Conservation (phyloP, 2,329 filamentous ascomycete species). For the Colletotrichum sp. region DNA sequence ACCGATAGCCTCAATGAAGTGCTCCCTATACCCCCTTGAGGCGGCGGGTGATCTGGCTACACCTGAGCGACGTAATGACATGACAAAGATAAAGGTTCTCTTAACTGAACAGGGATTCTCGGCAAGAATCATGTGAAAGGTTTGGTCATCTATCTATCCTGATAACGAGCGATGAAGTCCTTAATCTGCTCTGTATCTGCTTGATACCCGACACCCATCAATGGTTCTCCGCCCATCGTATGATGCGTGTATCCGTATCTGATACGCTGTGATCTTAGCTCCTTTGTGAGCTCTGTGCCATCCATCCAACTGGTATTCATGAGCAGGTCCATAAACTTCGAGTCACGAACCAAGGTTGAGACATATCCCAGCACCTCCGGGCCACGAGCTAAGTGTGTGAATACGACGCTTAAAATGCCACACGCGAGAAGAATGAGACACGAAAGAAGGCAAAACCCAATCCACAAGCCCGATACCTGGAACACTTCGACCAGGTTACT, state of each 20-base stretch:
- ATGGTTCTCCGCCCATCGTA: neutral
- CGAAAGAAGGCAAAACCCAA: neutral
- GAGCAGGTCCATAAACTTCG: neutral
- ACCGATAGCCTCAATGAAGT: neutral
- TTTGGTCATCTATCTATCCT: neutral
- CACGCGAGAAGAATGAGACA: neutral
- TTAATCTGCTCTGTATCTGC: neutral
- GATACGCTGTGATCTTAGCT: neutral
- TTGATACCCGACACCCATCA: neutral
- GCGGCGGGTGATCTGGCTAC: neutral
- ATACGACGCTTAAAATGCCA: neutral
- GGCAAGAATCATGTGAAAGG: neutral
- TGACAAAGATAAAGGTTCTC: neutral
- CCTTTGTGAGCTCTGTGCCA: neutral
- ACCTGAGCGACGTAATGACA: neutral
- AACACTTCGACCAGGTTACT: neutral
- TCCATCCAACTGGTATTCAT: neutral
- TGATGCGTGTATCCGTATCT: neutral
- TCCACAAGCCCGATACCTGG: neutral
- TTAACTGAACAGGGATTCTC: neutral
- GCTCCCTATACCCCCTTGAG: neutral
- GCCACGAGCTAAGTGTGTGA: neutral
- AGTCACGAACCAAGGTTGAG: neutral
- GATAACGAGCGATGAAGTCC: neutral
- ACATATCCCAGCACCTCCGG: neutral